Evolutionary conservation across 495 filamentous ascomycete genomes (phyloP).

Genomic region (Tuber magnatum): DNA sequence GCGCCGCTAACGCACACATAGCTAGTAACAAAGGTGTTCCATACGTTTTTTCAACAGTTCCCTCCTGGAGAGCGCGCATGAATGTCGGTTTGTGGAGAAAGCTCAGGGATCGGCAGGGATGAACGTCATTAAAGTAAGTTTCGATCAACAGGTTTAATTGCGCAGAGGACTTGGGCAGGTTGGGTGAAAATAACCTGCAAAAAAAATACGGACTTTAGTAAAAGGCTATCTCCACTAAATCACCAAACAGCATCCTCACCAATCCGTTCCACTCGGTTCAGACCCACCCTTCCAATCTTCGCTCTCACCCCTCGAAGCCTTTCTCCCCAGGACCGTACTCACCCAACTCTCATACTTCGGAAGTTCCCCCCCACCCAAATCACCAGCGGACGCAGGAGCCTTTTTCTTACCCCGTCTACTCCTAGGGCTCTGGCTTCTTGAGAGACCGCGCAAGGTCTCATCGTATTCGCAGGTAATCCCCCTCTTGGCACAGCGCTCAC

Average conservation of each 20-base stretch:
- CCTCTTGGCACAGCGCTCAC: not conserved
- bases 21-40: not conserved
- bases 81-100: not conserved
- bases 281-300: not conserved
- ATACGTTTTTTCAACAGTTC: not conserved
- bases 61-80: not conserved
- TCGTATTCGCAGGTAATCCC: not conserved
- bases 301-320: not conserved
- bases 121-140: not conserved
- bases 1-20: not conserved
- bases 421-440: not conserved
- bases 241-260: not conserved
- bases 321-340: not conserved
- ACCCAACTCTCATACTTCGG: slow-evolving; percentile 1
- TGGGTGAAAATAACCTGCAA: not conserved
- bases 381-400: not conserved
- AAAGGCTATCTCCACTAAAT: not conserved
- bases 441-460: not conserved
- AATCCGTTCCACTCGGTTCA: not conserved
- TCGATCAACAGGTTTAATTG: not conserved
- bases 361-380: not conserved
- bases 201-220: slow-evolving; percentile 5
- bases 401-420: not conserved
- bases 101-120: not conserved
- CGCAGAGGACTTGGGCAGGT: not conserved